These are phyloP conservation scores for Forsythia viridissima DNA, from an alignment of 257 asterid species.

Conservation along the genomic window DNA sequence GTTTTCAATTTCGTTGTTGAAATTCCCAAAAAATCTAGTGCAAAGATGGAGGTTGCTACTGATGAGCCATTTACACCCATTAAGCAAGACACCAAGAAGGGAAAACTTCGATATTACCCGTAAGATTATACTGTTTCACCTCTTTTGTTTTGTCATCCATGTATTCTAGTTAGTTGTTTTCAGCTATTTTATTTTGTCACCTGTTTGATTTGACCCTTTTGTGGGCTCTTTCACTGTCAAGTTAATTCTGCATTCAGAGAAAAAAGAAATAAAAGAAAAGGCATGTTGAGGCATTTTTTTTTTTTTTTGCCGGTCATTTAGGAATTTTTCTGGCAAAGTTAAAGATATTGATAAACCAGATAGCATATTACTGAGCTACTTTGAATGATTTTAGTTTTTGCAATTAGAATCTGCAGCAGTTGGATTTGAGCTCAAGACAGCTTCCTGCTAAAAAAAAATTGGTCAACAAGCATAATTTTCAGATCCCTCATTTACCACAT, in stretches of 20 bases:
- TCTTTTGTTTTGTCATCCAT: not conserved
- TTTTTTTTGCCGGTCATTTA: not conserved
- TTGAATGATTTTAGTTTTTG: not conserved
- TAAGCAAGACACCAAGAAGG: slow-evolving; percentile 97
- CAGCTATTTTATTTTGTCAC: not conserved
- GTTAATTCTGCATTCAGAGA: not conserved
- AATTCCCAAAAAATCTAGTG: slow-evolving; percentile 96
- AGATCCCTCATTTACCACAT: not conserved
- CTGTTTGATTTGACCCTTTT: not conserved
- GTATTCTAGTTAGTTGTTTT: not conserved
- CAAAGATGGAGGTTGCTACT: slow-evolving; percentile 99
- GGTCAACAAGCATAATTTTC: not conserved
- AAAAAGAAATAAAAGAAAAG: not conserved
- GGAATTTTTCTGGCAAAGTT: too few relatives aligned
- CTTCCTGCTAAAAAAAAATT: not conserved
- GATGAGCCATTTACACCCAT: slow-evolving; percentile 90
- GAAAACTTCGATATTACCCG: slow-evolving; percentile 94
- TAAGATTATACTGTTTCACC: slow-evolving; percentile 36
- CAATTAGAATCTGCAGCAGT: not conserved
- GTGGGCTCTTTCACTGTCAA: not conserved
- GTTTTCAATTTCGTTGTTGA: slow-evolving; percentile 83
- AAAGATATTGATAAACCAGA: not conserved
- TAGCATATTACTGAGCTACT: not conserved
- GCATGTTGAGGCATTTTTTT: not conserved
- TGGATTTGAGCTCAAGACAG: not conserved